Base-by-base conservation (phyloP, 305 asterid genomes). In the Fraxinus floribunda region DNA sequence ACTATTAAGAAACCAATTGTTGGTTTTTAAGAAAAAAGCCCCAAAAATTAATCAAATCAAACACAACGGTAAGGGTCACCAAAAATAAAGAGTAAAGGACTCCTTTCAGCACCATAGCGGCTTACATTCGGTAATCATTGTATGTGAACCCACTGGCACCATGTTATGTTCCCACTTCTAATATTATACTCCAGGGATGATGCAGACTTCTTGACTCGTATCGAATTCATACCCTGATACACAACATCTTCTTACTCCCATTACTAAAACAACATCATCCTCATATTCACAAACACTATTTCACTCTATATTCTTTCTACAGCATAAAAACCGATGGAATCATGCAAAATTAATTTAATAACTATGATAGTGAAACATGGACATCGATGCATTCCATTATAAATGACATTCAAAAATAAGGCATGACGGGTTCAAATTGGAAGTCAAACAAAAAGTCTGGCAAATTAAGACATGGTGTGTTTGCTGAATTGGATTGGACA, bases 171-270 rank as follows among this genome's bases (percentile, higher is more conserved):
- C 66, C 66, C 18, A 55, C 66, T 6, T 57, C 68, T 57, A 18
- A 57, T 2, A 35, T 76, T 2, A 35, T 76, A 83, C 85, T 80
- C 88, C 85, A 76, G 55, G 80, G 75, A 81, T 83, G 77, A 85
- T 84, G 86, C 80, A 83, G 79, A 83, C 81, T 79, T 81, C 85
- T 35, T 75, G 62, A 66, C 83, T 77, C n/a, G 55, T 32, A 79
- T 82, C 9, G 20, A 64, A 66, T 80, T 71, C 85, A 83, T 74
- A 34, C 72, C 55, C 55, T 44, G 55, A 44, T 10, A 34, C 64
- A 32, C 55, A 46, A 66, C 36, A 66, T 26, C 74, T 24, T 66
- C 36, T 26, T 26, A 9, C 74, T 66, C 74, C 57, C 73, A 66
- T 13, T 24, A 66, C 74, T 66, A 24, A 66, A 10, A 66, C 55